Conservation (phyloP, 2,329 filamentous ascomycete genomes). For the Aspergillus intermedius region DNA sequence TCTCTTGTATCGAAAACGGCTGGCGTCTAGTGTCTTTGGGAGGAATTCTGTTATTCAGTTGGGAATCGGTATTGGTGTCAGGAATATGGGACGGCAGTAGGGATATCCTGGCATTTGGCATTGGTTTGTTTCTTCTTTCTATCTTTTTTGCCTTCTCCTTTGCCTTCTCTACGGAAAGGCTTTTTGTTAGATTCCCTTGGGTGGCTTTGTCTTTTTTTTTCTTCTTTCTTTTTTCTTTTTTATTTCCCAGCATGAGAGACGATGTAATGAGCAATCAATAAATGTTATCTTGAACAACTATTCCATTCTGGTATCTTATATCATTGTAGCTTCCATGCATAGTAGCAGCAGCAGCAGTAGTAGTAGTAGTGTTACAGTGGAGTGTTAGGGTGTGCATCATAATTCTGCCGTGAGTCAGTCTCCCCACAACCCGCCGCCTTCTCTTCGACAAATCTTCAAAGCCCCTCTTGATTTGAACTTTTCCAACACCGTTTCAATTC, state of each 20-base stretch:
- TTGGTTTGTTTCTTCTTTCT: background rate
- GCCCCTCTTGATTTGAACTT: constrained; percentile 10
- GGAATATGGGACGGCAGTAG: constrained; percentile 1
- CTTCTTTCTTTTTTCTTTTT: constrained; percentile 3
- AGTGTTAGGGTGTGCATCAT: constrained; percentile 21
- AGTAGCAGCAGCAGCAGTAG: no score
- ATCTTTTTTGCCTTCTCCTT: background rate
- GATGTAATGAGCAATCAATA: constrained; percentile 2
- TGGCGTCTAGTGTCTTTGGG: background rate
- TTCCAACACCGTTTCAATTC: constrained; percentile 12
- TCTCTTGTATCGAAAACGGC: constrained; percentile 7
- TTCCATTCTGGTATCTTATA: background rate
- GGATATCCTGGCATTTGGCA: constrained; percentile 3
- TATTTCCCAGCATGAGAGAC: constrained; percentile 1
- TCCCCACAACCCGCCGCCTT: constrained; percentile 18
- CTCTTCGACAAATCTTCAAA: constrained; percentile 16
- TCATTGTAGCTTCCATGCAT: background rate
- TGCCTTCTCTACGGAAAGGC: background rate
- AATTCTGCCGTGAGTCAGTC: constrained; percentile 23
- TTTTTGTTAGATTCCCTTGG: background rate
- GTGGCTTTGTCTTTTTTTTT: constrained; percentile 4
- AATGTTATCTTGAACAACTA: background rate
- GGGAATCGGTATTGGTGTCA: constrained; percentile 1
- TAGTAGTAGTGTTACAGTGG: background rate
- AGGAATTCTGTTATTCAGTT: background rate